Conservation (phyloP, 1,139 yeast species). For the Eremothecium cymbalariae region DNA sequence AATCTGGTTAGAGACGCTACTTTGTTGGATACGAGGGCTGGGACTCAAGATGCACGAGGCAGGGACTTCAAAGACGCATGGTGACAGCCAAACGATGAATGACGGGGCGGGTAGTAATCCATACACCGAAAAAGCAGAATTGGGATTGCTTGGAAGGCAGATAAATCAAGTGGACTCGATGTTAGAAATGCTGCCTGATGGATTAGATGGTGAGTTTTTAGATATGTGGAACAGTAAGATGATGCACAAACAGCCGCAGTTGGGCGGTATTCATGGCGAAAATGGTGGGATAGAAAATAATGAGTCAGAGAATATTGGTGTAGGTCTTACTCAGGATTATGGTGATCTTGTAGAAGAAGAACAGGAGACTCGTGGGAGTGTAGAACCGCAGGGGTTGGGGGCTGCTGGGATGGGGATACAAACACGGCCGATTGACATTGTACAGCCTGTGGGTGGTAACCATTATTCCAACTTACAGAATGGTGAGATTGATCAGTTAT, state of each 20-base stretch:
- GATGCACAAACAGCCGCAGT: background rate
- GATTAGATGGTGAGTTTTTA: conserved; percentile 9
- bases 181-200: conserved; percentile 32
- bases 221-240: background rate
- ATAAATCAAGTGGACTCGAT: conserved; percentile 25
- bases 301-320: background rate
- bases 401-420: conserved; percentile 1
- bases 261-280: background rate
- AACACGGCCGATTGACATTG: conserved; percentile 12
- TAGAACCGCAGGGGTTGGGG: background rate
- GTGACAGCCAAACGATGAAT: conserved; percentile 1
- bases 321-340: background rate
- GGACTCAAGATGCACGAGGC: background rate
- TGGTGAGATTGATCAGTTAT: conserved; percentile 33
- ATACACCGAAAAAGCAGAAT: no score
- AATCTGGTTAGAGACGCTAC: background rate
- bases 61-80: background rate
- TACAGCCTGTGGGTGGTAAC: conserved; percentile 1
- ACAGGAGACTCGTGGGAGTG: background rate
- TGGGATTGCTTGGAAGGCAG: background rate
- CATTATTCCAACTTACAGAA: conserved; percentile 25
- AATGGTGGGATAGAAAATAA: background rate
- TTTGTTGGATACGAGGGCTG: background rate
- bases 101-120: no score
- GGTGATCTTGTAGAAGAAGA: background rate